Evolutionary conservation across 148 eudicot species (phyloP).

Genomic region (Bassia scoparia): DNA sequence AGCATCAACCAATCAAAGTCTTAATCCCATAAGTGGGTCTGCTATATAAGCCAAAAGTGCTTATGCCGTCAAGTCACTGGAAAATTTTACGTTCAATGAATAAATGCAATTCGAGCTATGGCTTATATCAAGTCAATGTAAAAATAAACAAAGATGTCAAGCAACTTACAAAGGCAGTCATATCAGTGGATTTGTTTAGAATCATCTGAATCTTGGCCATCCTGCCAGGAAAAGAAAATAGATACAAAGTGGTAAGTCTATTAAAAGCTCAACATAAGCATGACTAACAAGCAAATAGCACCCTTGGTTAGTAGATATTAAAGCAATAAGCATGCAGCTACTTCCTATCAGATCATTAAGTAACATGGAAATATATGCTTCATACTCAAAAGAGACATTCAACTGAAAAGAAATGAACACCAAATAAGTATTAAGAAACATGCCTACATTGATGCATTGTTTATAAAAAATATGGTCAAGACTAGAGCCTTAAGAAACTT

Average conservation of each 20-base stretch:
- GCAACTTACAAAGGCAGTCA: conserved; percentile 49
- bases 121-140: not conserved
- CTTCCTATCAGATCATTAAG: not conserved
- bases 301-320: not conserved
- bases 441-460: not conserved
- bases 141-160: not conserved
- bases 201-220: conserved; percentile 47
- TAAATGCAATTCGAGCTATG: not conserved
- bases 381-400: not conserved
- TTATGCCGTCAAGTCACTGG: no score
- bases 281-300: not conserved
- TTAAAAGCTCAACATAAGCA: not conserved
- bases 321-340: not conserved
- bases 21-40: no score
- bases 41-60: no score
- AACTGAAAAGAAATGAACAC: not conserved
- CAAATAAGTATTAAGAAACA: not conserved
- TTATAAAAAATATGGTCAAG: not conserved
- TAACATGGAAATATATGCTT: no score
- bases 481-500: no score
- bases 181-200: conserved; percentile 48
- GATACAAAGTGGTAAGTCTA: not conserved
- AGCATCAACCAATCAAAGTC: no score
- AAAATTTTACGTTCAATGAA: not conserved
- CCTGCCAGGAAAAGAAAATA: conserved; percentile 29